Base-by-base conservation (phyloP, 2,329 filamentous ascomycete species). In the Rutstroemia sp. region DNA sequence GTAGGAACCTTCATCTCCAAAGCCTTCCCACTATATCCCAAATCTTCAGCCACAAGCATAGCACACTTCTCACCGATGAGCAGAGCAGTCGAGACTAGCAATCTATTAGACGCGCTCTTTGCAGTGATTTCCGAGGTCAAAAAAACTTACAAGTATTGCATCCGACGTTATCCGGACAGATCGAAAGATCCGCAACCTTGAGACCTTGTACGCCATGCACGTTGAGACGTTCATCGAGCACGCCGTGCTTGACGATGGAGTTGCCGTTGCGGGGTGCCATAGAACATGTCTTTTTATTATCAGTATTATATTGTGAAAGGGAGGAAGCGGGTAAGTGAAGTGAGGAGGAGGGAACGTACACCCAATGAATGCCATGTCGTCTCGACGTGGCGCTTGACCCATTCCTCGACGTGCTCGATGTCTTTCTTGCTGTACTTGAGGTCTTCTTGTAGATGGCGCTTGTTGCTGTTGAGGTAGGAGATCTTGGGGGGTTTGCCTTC, bases 1-100 rank as follows among this genome's bases (percentile, higher is more conserved):
- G 74, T 76, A 1, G 83, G 83, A 3, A 79, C 86, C 72, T 83
- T 87, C 88, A 92, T 92, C 44, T 90, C 84, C 60, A 92, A 75
- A 9, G 84, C 87, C 30, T 57, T 61, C 77, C 76, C 66, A 30
- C 88, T 88, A 38, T 67, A 67, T 1, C 72, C 73, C 37, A 75
- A 59, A 59, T 74, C 72, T 58, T 70, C 67, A 42, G 69, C 69
- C n/a, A 74, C 67, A 12, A 74, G 66, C 56, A 72, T 65, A 41
- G 72, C 71, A 23, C 70, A 71, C 62, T 72, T 72, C 62, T 74
- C 72, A 1, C 72, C 72, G 39, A 74, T 70, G 25, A 72, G 68
- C 42, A 77, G 66, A 3, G 75, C 74, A 5, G 74, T 75, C 19
- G 74, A 74, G 49, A 74, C 79, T 83, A 72, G 91, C 85, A 46